Conservation (phyloP, 2,329 filamentous ascomycete species). For the Daldinia sp. region DNA sequence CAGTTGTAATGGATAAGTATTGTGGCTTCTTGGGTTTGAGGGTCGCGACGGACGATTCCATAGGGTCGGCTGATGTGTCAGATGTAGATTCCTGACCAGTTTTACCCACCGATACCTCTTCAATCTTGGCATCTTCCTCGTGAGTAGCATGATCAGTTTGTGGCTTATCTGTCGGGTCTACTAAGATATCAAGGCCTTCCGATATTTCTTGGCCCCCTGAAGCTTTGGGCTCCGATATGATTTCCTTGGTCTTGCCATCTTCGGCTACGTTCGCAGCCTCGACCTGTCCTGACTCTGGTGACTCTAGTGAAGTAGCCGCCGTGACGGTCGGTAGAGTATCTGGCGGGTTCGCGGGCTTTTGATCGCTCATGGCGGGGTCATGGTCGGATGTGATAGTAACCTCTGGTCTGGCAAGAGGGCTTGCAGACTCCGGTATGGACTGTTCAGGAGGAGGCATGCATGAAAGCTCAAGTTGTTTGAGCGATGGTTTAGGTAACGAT, state of each 20-base stretch:
- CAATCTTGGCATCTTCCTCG: constrained; percentile 1
- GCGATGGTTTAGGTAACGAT: constrained; percentile 4
- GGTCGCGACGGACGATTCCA: constrained; percentile 59
- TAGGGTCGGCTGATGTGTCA: constrained; percentile 33
- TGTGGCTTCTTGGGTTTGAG: constrained; percentile 57
- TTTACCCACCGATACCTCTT: constrained; percentile 5
- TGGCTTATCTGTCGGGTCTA: constrained; percentile 17
- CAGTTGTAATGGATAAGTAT: constrained; percentile 58
- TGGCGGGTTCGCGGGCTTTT: constrained; percentile 36
- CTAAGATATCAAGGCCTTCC: too few relatives aligned
- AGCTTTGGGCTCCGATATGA: not conserved
- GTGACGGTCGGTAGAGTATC: constrained; percentile 32
- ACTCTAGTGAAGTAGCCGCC: too few relatives aligned
- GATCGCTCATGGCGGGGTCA: constrained; percentile 46
- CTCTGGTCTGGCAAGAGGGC: constrained; percentile 35
- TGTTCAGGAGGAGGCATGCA: constrained; percentile 46
- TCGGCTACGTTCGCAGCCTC: constrained; percentile 16
- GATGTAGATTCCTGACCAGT: constrained; percentile 6
- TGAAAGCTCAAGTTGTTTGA: constrained; percentile 21
- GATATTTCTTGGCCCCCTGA: constrained; percentile 8
- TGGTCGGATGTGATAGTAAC: constrained; percentile 36
- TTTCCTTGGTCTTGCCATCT: constrained; percentile 14
- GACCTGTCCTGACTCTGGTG: constrained; percentile 19
- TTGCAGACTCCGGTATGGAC: constrained; percentile 33
- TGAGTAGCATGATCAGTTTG: constrained; percentile 8